Conservation (phyloP, 1,139 yeast genomes). For the Taiozyma sp. region DNA sequence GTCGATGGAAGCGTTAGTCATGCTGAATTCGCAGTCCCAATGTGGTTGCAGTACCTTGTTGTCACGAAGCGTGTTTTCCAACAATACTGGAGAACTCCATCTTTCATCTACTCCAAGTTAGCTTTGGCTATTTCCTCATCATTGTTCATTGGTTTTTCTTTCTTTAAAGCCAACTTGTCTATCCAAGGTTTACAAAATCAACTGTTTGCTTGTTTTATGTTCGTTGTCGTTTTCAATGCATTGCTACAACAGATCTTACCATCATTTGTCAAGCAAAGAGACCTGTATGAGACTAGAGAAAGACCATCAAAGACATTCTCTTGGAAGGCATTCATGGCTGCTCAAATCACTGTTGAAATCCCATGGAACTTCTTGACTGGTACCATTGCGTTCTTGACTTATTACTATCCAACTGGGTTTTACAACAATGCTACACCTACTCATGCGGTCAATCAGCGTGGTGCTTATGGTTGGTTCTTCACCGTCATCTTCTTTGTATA, state of each 20-base stretch:
- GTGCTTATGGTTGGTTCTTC: constrained; percentile 64
- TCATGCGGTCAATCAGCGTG: constrained; percentile 51
- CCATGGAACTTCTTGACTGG: constrained; percentile 70
- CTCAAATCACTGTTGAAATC: constrained; percentile 61
- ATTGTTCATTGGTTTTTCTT: constrained; percentile 55
- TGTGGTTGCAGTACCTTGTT: constrained; percentile 42
- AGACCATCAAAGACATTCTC: constrained; percentile 65
- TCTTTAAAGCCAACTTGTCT: constrained; percentile 57
- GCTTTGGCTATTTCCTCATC: constrained; percentile 41
- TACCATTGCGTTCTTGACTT: constrained; percentile 59
- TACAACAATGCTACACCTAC: constrained; percentile 53
- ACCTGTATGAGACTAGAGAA: constrained; percentile 80
- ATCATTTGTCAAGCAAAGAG: constrained; percentile 61
- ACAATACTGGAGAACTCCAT: constrained; percentile 70
- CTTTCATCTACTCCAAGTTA: constrained; percentile 60
- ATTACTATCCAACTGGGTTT: constrained; percentile 79
- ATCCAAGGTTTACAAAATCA: constrained; percentile 57
- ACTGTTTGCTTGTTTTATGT: constrained; percentile 68
- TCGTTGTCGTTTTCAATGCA: constrained; percentile 53
- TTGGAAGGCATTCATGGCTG: constrained; percentile 55
- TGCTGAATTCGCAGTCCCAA: constrained; percentile 33
- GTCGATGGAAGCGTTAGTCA: constrained; percentile 17
- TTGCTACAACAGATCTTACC: constrained; percentile 71
- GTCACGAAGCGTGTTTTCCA: constrained; percentile 51
- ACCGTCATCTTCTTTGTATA: constrained; percentile 51